Conservation (phyloP, 129 eudicot genomes). For the Oenanthe sinensis region DNA sequence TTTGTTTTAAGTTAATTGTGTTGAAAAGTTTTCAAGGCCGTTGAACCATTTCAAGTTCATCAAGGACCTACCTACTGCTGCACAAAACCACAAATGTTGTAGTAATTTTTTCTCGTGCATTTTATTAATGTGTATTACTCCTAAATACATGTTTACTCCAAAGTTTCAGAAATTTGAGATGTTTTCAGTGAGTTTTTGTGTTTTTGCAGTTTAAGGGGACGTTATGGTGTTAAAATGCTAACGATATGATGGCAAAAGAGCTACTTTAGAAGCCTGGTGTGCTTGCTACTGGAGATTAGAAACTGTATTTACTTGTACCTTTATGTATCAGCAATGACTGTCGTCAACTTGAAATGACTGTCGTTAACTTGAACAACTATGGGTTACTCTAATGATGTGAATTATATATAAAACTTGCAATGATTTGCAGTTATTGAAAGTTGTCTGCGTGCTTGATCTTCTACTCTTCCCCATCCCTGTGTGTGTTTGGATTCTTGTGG, state of each 20-base stretch:
- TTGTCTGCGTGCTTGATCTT: no score
- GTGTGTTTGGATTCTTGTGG: neutral
- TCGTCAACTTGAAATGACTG: neutral
- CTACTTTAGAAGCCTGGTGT: neutral
- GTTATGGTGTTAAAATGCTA: neutral
- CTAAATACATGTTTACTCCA: no score
- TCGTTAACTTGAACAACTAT: neutral
- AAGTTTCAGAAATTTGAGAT: neutral
- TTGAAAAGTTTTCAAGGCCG: neutral
- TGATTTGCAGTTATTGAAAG: neutral
- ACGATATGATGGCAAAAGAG: neutral
- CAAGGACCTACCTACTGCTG: neutral
- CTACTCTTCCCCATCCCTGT: neutral
- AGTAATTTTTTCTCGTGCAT: neutral
- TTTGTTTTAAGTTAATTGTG: no score
- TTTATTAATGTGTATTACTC: neutral
- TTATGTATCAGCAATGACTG: neutral
- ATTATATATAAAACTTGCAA: neutral
- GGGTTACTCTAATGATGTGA: conserved; percentile 1
- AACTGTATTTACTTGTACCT: neutral
- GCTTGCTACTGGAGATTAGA: neutral
- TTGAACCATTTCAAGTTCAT: neutral
- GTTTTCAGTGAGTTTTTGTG: neutral
- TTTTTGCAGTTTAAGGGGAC: neutral
- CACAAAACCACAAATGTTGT: neutral